phyloP scores from a whole-genome alignment of 2,329 filamentous ascomycete species.

The Sporothrix pallida region DNA sequence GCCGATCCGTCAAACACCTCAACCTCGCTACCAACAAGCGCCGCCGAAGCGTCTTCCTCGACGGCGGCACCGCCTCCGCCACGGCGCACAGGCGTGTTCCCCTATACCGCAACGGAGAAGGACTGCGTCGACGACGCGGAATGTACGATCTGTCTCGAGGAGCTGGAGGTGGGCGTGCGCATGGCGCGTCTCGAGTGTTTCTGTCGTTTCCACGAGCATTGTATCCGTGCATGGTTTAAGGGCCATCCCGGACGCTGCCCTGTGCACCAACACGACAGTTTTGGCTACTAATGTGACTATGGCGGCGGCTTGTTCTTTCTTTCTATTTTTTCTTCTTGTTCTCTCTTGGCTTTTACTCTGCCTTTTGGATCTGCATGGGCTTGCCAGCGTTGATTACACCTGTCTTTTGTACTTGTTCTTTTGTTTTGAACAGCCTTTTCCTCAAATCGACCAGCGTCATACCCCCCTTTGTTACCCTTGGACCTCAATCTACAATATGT shows the following conservation, averaged over 20 bases:
- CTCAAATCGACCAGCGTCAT: background rate
- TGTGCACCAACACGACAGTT: constrained; percentile 68
- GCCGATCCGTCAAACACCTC: constrained; percentile 33
- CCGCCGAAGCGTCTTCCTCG: constrained; percentile 14
- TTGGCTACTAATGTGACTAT: constrained; percentile 52
- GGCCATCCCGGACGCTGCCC: constrained; percentile 68
- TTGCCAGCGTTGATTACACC: too few species aligned
- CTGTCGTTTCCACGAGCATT: constrained; percentile 66
- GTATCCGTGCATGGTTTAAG: constrained; percentile 68
- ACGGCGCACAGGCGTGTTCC: constrained; percentile 65
- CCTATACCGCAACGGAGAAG: constrained; percentile 69
- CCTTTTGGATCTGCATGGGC: too few species aligned
- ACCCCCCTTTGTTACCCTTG: constrained; percentile 4
- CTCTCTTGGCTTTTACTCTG: background rate
- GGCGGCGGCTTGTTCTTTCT: background rate
- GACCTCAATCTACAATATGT: background rate
- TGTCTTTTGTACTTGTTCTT: constrained; percentile 14
- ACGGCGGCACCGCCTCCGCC: constrained; percentile 41
- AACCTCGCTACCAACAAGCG: background rate
- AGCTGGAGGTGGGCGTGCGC: constrained; percentile 64
- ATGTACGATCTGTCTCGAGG: constrained; percentile 71
- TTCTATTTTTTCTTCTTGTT: background rate
- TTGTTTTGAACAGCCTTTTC: background rate
- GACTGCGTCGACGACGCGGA: constrained; percentile 71
- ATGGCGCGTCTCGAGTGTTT: constrained; percentile 73